Base-by-base conservation (phyloP, 257 asterid species). In the Ajuga chamaepitys region DNA sequence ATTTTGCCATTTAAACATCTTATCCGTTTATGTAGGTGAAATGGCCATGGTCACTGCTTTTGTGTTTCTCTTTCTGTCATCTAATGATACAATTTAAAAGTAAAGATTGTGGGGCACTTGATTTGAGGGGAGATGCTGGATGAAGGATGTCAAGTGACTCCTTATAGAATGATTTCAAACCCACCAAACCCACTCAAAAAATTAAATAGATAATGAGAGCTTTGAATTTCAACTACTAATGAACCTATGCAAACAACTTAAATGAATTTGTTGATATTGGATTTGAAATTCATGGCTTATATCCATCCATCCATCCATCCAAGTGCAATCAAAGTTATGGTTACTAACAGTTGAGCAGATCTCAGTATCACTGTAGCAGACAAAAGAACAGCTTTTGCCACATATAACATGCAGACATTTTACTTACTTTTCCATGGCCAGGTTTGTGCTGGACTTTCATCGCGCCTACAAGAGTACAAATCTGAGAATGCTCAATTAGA, bases 391-490 rank as follows among this genome's bases (percentile, higher is more conserved):
- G 7, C 20, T 52, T 42, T 40, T 6, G 46, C 40, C 17, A 26
- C 51, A 56, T 61, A 10, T 48, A 44, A 30, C 62, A 53, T 58
- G 66, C 67, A 7, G 58, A 10, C 8, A 21, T 18, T 57, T 76
- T 62, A 3, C 48, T 42, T 62, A 24, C 17, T 17, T 71, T 67
- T 22, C 62, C 58, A 71, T 72, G 35, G 54, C 67, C 86, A 94
- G 98, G 95, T 94, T 71, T 94, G 99, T 77, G 98, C 99, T 53
- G 99, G 99, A 67, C 96, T 94, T 67, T 94, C 99, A 64, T 83
- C 96, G 53, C 99, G 99, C 70, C 88, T 94, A 59, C 98, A 94
- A 78, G 99, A 94, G 80, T 86, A 86, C 75, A 94, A 94, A 83
- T 94, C 96, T 71, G 98, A 94, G 86, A 94, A 88, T 85, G 89